Base-by-base conservation (phyloP, 371 early-diverging fungal genomes). In the Fennellomyces sp. region DNA sequence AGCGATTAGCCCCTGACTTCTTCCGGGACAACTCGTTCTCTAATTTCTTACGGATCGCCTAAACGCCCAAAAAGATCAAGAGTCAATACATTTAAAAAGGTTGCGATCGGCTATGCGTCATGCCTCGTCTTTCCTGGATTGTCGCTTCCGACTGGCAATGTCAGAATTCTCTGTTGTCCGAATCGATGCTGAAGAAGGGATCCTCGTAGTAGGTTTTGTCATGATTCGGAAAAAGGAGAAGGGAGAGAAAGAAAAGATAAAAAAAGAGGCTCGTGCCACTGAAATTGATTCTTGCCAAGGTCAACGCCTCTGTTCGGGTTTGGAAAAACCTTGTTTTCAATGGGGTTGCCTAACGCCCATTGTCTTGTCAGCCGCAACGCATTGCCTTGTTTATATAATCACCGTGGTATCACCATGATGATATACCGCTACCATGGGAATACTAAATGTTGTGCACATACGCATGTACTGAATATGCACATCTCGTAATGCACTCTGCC, bases 11-110 rank as follows among this genome's bases (percentile, higher is more conserved):
- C 21, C 76, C 75, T 50, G 68, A 70, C 61, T 81, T 75, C 71
- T 89, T 89, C 72, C 86, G 88, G 54, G 80, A 88, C 15, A 90
- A 75, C 52, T 88, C 90, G 28, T 85, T 82, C 60, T 90, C 90
- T 31, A 89, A 76, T 75, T 88, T 89, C 64, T 89, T 89, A 42
- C 90, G 84, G 59, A 90, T 66, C 12, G 76, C 70, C 76, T 75
- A 52, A 45, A 19, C 10, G 25, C 10, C 10, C 15, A 39, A 42
- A 42, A 23, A 33, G 35, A 33, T 8, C 35, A 33, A 33, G 13
- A 33, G 35, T n/a, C n/a, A n/a, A n/a, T n/a, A n/a, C n/a, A n/a
- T n/a, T n/a, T n/a, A 33, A 33, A 33, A 33, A 33, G 13, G 35
- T 33, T 8, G 35, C 35, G 13, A 6, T 6, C 6, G 6, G 8